Evolutionary conservation across 139 green algal species (phyloP).

Genomic region (Haematococcus sp.): DNA sequence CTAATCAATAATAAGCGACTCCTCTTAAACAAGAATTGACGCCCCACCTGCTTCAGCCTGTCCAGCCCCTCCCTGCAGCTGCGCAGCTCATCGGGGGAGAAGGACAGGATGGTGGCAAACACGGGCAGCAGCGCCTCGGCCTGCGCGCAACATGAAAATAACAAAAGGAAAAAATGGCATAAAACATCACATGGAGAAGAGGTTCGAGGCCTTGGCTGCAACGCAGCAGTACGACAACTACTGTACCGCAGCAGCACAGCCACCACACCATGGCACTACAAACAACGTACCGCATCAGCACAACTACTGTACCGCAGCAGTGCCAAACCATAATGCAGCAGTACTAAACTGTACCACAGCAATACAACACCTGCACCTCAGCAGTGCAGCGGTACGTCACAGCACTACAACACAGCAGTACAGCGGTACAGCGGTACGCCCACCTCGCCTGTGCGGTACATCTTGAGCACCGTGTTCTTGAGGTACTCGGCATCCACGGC

Average conservation of each 20-base stretch:
- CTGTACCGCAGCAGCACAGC: too few species aligned
- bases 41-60: slow-evolving; percentile 6
- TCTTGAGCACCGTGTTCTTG: slow-evolving; percentile 50
- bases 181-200: too few species aligned
- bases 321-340: background rate
- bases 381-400: background rate
- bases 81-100: slow-evolving; percentile 34
- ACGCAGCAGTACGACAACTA: too few species aligned
- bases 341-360: background rate
- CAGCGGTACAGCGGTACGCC: background rate
- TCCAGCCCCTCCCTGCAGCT: slow-evolving; percentile 31
- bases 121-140: slow-evolving; percentile 54
- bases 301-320: too few species aligned
- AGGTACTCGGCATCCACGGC: slow-evolving; percentile 55
- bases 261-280: too few species aligned
- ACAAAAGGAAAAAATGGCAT: too few species aligned
- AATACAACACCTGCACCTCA: background rate
- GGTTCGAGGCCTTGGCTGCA: too few species aligned
- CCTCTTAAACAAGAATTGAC: too few species aligned
- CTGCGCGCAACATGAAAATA: slow-evolving; percentile 3
- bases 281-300: too few species aligned
- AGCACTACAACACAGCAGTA: background rate
- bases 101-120: slow-evolving; percentile 46
- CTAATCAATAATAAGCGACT: too few species aligned
- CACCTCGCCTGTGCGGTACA: slow-evolving; percentile 49